Evolutionary conservation across 1,139 yeast species (phyloP).

Genomic region (Geotrichum cucujoidarum): DNA sequence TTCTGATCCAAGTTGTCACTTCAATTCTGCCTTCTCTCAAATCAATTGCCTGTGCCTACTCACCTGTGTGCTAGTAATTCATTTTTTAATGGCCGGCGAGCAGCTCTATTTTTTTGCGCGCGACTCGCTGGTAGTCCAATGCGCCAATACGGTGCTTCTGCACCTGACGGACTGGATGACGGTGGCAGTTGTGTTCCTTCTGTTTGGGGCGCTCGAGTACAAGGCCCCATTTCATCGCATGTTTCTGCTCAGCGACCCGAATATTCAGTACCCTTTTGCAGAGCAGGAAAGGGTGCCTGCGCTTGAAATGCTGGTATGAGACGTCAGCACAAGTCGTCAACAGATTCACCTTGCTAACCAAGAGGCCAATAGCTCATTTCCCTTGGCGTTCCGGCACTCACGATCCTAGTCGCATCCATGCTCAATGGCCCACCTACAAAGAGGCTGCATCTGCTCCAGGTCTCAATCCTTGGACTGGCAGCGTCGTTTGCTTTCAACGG

Average conservation of each 20-base stretch:
- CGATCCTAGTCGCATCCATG: conserved; percentile 31
- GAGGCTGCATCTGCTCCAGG: conserved; percentile 33
- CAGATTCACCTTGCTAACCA: not conserved
- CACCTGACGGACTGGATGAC: conserved; percentile 18
- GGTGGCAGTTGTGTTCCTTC: not conserved
- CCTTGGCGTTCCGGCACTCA: conserved; percentile 31
- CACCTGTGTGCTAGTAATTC: too few relatives aligned
- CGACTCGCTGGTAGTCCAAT: not conserved
- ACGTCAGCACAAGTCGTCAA: not conserved
- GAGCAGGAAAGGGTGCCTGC: conserved; percentile 46
- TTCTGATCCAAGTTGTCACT: too few relatives aligned
- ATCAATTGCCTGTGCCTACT: too few relatives aligned
- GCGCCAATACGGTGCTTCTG: conserved; percentile 4
- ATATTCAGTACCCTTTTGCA: conserved; percentile 52
- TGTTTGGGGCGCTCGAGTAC: conserved; percentile 22
- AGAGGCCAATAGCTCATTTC: conserved; percentile 25
- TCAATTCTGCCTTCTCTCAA: too few relatives aligned
- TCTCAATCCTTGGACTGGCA: conserved; percentile 44
- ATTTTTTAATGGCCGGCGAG: not conserved
- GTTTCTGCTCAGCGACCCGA: conserved; percentile 33
- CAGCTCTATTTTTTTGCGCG: not conserved
- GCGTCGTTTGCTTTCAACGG: conserved; percentile 42
- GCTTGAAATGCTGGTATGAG: conserved; percentile 27
- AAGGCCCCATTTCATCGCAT: conserved; percentile 32
- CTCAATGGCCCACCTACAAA: conserved; percentile 26